Evolutionary conservation across 2,329 filamentous ascomycete genomes (phyloP), one percentile per base, ranked within the genome.

Genomic region (Mariannaea sp.): DNA sequence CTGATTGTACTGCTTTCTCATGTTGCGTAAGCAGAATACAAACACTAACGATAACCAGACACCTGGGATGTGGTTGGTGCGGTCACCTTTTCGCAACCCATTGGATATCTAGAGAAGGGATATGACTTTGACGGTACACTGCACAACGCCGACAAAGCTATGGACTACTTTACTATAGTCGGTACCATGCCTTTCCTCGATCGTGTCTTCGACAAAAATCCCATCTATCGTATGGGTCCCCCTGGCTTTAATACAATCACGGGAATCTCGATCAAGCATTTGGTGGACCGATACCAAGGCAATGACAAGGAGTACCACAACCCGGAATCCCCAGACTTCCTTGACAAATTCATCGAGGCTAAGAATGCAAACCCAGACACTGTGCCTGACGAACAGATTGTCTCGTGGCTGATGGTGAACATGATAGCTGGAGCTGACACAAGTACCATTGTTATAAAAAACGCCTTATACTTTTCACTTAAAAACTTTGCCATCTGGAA

Each of bases 21-120:
- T 41, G n/a, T 24, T 4, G n/a, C 8, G 7, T 5, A 30, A 22
- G 46, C n/a, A 17, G 14, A 13, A 32, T 30, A 4, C 7, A 4
- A 19, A 7, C 20, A 9, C 17, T 20, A 4, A 22, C 35, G 26
- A 6, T 41, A 26, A 5, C 19, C 2, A 68, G 67, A 59, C 43
- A 61, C 72, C 3, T 76, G 73, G 65, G 75, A 78, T 54, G 70
- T 76, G 4, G 71, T 77, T 45, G 75, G 74, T 17, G 68, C 73
- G 33, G 60, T 77, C 14, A 74, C 72, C 14, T 78, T 76, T 32
- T 71, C 72, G 32, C 64, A 70, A 12, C 68, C 68, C 33, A 71
- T 77, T 35, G 74, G 75, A 8, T 78, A 76, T 55, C 64, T 78
- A 14, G 64, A 75, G 17, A 63, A 70, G 4, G 65, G 70, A 2